Evolutionary conservation across 1,284 basidiomycete species (phyloP).

Genomic region (Trichosporon sp.): DNA sequence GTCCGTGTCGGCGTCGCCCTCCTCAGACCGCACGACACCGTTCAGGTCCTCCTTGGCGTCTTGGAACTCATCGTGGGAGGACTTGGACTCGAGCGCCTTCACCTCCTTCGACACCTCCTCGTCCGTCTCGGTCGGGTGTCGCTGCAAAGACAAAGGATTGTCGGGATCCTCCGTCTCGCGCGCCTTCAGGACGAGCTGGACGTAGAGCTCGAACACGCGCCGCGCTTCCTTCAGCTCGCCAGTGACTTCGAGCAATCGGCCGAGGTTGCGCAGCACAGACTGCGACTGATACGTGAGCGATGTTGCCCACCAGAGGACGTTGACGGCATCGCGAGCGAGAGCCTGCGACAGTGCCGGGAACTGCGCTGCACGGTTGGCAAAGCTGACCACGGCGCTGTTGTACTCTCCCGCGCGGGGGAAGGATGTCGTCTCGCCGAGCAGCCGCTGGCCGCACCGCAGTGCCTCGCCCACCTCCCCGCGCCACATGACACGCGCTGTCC

Average conservation of each 20-base stretch:
- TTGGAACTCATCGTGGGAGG: constrained; percentile 27
- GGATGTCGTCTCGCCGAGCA: constrained; percentile 67
- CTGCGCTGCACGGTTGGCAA: constrained; percentile 77
- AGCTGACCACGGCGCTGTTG: constrained; percentile 77
- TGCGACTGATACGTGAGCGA: constrained; percentile 88
- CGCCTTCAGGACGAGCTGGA: constrained; percentile 79
- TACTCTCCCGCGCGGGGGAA: constrained; percentile 84
- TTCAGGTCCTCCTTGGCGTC: constrained; percentile 38
- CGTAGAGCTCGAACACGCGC: constrained; percentile 75
- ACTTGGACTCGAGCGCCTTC: constrained; percentile 33
- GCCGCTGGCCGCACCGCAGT: constrained; percentile 68
- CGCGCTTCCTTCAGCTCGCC: constrained; percentile 70
- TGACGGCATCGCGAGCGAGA: constrained; percentile 35
- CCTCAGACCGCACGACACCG: constrained; percentile 30
- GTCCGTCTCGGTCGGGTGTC: constrained; percentile 35
- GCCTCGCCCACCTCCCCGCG: constrained; percentile 66
- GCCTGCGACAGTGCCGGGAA: constrained; percentile 68
- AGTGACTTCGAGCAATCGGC: constrained; percentile 67
- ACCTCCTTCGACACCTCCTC: constrained; percentile 32
- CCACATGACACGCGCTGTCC: constrained; percentile 63
- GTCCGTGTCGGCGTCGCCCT: constrained; percentile 60
- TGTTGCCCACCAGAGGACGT: constrained; percentile 89
- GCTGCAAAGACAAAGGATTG: constrained; percentile 52
- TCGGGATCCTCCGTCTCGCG: constrained; percentile 63
- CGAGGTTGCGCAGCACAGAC: constrained; percentile 77